Evolutionary conservation across 106 monocot genomes (phyloP), one percentile per base, ranked within the genome.

Genomic region (Acorus gramineus): DNA sequence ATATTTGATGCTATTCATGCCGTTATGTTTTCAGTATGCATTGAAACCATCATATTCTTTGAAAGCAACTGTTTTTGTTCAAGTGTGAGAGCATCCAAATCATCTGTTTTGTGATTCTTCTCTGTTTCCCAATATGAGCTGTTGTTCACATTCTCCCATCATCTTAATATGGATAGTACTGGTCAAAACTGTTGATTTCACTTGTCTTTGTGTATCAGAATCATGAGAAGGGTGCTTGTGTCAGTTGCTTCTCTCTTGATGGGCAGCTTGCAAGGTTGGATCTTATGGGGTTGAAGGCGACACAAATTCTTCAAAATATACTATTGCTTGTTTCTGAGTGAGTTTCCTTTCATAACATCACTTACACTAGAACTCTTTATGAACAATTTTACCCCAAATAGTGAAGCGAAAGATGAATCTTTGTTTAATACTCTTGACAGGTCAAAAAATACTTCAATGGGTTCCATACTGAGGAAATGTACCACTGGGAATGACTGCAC

Each of bases 221-320:
- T 71, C 65, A 79, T 64, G 78, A 74, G 4, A 78, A 55, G 62
- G 86, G 79, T 60, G 57, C 45, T 14, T 57, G 65, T 66, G 72
- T 96, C 14, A 71, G 62, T 44, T 91, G 91, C 66, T 55, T 56
- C 52, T 71, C 85, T 64, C 74, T 77, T 11, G 76, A 85, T 65
- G 96, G 87, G 1, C 68, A 74, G 6, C 72, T 96, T 74, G 85
- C 74, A 54, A 84, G 73, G 58, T 76, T 96, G 66, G 96, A 96
- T 57, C 51, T 96, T 65, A 79, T 73, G 52, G 96, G 96, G 69
- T 74, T 66, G 47, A 87, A 81, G 55, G 85, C 87, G 44, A 66
- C 59, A 46, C 65, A 79, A 67, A 55, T 81, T 73, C 71, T 87
- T 69, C 75, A 82, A 43, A 91, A 81, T 59, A 59, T 85, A 6